Conservation (phyloP, 495 filamentous ascomycete genomes). For the Penicillium herquei region DNA sequence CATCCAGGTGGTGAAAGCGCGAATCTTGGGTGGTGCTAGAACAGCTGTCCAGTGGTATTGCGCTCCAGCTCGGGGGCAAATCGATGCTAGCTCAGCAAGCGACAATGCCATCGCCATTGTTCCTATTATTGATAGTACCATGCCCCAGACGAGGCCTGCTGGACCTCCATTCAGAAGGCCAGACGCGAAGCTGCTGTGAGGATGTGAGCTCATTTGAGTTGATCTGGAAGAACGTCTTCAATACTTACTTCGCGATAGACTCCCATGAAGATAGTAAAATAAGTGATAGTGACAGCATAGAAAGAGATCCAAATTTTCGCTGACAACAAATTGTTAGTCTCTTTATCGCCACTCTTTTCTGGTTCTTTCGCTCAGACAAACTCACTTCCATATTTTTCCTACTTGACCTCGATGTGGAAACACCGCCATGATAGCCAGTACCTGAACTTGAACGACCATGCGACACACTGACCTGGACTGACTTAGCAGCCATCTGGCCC, state of each 20-base stretch:
- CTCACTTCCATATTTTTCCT: constrained; percentile 16
- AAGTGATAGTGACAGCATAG: constrained; percentile 26
- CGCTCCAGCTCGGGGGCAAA: constrained; percentile 27
- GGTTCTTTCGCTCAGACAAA: not conserved
- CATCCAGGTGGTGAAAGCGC: constrained; percentile 25
- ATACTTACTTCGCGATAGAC: constrained; percentile 18
- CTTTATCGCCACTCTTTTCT: not conserved
- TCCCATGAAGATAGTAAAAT: constrained; percentile 33
- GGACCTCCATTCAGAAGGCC: constrained; percentile 32
- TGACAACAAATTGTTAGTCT: constrained; percentile 3
- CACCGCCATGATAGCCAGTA: constrained; percentile 9
- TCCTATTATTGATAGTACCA: constrained; percentile 25
- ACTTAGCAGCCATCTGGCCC: constrained; percentile 12
- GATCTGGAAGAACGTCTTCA: not conserved
- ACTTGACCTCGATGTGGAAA: constrained; percentile 17
- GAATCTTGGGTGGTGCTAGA: constrained; percentile 19
- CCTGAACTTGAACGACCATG: constrained; percentile 9
- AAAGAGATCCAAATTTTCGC: constrained; percentile 30
- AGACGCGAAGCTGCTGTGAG: constrained; percentile 9
- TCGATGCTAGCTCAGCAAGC: constrained; percentile 40
- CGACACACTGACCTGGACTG: constrained; percentile 6
- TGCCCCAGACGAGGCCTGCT: constrained; percentile 29
- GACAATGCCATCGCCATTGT: constrained; percentile 24
- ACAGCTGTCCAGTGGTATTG: constrained; percentile 31
- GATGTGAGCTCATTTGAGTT: not conserved